Evolutionary conservation across 192 early-diverging fungal species (phyloP).

Genomic region (Coemansia sp.): DNA sequence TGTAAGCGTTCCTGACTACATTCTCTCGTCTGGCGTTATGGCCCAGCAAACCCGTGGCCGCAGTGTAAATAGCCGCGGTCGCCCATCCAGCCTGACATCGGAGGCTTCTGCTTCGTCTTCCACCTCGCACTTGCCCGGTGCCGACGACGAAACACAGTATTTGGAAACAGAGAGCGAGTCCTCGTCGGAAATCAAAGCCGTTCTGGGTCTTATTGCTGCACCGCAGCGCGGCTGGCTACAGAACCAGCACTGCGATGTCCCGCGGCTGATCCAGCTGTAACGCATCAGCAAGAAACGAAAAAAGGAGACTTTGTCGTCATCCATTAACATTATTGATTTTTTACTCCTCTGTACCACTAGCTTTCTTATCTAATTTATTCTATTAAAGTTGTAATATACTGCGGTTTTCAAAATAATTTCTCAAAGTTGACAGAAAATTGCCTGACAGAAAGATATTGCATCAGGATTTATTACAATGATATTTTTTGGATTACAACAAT

Average conservation of each 20-base stretch:
- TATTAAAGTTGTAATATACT: background rate
- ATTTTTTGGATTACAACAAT: background rate
- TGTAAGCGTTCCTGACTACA: constrained; percentile 38
- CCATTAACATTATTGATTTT: constrained; percentile 16
- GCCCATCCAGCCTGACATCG: constrained; percentile 25
- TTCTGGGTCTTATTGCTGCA: constrained; percentile 39
- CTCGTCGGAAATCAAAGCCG: constrained; percentile 43
- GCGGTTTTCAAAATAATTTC: background rate
- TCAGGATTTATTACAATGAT: background rate
- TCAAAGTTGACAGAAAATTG: too few species aligned
- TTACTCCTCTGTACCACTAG: constrained; percentile 4
- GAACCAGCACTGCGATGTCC: constrained; percentile 26
- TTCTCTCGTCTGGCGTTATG: constrained; percentile 44
- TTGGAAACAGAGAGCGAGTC: constrained; percentile 3
- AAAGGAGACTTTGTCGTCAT: background rate
- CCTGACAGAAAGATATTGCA: too few species aligned
- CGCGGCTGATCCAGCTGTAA: constrained; percentile 52
- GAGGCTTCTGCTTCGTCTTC: constrained; percentile 24
- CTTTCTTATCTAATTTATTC: constrained; percentile 14
- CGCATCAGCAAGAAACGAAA: background rate
- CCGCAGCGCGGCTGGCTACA: constrained; percentile 34
- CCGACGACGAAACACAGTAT: constrained; percentile 13
- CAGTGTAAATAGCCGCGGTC: constrained; percentile 9
- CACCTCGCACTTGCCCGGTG: constrained; percentile 9
- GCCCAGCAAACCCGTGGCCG: constrained; percentile 41